A percentile compares a stretch with the other conserved stretches of the same genome.
These are phyloP conservation scores for Ceratocystiopsis minuta DNA, from an alignment of 2,329 filamentous ascomycete species.

Conservation along the genomic window DNA sequence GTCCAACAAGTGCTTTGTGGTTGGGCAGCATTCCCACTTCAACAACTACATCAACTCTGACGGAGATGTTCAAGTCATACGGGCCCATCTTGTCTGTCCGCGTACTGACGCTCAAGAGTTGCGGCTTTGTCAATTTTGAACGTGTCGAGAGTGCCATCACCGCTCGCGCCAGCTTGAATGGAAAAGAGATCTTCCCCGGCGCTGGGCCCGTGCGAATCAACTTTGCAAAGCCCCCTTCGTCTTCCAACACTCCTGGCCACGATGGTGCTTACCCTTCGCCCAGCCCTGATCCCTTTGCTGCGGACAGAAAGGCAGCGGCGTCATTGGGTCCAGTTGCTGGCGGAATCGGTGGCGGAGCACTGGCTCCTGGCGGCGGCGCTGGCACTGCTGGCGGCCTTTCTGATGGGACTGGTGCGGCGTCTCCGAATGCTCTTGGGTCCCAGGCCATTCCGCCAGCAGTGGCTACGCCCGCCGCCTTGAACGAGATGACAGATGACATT, in stretches of 20 bases:
- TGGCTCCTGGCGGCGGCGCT: too few relatives aligned
- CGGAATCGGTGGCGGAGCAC: too few relatives aligned
- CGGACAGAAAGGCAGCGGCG: conserved; percentile 17
- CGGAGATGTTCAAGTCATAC: conserved; percentile 88
- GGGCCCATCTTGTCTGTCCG: conserved; percentile 80
- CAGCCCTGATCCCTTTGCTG: conserved; percentile 68
- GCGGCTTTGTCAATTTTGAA: conserved; percentile 96
- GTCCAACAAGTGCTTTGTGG: conserved; percentile 86
- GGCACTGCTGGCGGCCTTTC: too few relatives aligned
- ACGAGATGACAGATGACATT: conserved; percentile 69
- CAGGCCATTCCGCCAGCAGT: conserved; percentile 23
- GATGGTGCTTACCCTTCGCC: conserved; percentile 80
- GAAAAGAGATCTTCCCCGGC: conserved; percentile 95
- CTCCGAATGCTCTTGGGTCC: conserved; percentile 12
- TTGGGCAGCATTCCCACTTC: conserved; percentile 94
- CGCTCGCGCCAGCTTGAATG: conserved; percentile 75
- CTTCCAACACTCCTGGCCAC: conserved; percentile 73
- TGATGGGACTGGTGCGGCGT: not conserved
- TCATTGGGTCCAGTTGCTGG: too few relatives aligned
- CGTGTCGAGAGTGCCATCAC: conserved; percentile 76
- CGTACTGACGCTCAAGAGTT: conserved; percentile 96
- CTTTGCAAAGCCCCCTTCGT: conserved; percentile 88
- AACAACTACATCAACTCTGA: conserved; percentile 85
- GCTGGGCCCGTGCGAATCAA: conserved; percentile 90
- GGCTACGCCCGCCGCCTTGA: conserved; percentile 52